These are phyloP conservation scores for Lachancea quebecensis DNA, from an alignment of 805 yeast genomes.

Conservation along the genomic window DNA sequence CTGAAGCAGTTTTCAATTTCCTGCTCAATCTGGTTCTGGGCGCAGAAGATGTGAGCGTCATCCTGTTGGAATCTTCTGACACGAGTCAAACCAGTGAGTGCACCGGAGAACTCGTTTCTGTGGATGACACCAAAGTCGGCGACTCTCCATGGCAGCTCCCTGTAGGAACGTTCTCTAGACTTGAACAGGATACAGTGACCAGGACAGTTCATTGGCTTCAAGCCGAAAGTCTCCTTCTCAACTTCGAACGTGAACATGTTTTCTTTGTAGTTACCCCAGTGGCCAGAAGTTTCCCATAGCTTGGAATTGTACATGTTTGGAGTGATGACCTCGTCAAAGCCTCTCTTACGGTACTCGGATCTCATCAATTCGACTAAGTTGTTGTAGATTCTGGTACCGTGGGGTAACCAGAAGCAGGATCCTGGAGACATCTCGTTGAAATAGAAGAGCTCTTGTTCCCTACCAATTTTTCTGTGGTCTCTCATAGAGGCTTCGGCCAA, in stretches of 20 bases:
- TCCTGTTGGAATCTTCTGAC: slow-evolving; percentile 99
- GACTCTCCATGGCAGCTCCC: slow-evolving; percentile 97
- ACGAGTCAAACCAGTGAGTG: slow-evolving; percentile 89
- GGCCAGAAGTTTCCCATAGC: slow-evolving; percentile 98
- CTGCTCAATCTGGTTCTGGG: slow-evolving; percentile 77
- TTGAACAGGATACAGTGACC: slow-evolving; percentile 92
- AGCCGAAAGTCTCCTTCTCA: slow-evolving; percentile 90
- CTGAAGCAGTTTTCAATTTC: slow-evolving; percentile 83
- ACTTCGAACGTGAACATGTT: slow-evolving; percentile 96
- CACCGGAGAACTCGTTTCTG: slow-evolving; percentile 95
- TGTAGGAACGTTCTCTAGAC: slow-evolving; percentile 87
- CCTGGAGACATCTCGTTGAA: slow-evolving; percentile 98
- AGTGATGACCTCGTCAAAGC: slow-evolving; percentile 96
- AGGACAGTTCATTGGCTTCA: slow-evolving; percentile 92
- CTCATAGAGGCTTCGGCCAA: slow-evolving; percentile 93
- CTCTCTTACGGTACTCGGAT: slow-evolving; percentile 83
- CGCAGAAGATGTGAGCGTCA: slow-evolving; percentile 97
- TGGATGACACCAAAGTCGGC: slow-evolving; percentile 97
- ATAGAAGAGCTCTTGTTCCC: slow-evolving; percentile 89
- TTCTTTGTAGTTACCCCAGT: slow-evolving; percentile 96
- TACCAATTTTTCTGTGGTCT: slow-evolving; percentile 95
- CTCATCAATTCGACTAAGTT: slow-evolving; percentile 74
- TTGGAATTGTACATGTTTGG: slow-evolving; percentile 98
- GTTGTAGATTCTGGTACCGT: slow-evolving; percentile 96
- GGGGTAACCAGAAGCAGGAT: slow-evolving; percentile 97